phyloP scores from a whole-genome alignment of 148 eudicot species.

The Silene latifolia region DNA sequence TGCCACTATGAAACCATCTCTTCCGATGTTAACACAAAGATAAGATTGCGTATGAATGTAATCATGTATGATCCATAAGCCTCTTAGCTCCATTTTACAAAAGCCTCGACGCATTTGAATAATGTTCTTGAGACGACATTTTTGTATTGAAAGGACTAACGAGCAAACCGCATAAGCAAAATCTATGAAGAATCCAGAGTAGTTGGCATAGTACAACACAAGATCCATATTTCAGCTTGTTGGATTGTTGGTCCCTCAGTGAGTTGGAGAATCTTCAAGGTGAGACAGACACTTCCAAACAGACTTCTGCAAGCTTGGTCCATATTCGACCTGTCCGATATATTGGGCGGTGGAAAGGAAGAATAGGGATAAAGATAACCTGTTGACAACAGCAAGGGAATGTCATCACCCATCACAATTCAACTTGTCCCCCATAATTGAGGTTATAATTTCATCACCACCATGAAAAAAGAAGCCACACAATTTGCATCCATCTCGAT shows the following conservation, averaged over 20 bases:
- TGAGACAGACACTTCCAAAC: slow-evolving; percentile 24
- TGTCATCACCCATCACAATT: slow-evolving; percentile 13
- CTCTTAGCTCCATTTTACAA: too few relatives aligned
- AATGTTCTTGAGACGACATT: too few relatives aligned
- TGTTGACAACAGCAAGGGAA: slow-evolving; percentile 9
- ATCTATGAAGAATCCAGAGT: not conserved
- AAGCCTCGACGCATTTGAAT: too few relatives aligned
- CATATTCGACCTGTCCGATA: slow-evolving; percentile 18
- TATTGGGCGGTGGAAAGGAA: not conserved
- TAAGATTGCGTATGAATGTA: too few relatives aligned
- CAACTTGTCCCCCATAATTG: not conserved
- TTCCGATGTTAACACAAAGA: too few relatives aligned
- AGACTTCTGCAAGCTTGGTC: slow-evolving; percentile 12
- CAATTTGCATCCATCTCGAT: not conserved
- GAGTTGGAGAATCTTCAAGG: slow-evolving; percentile 17
- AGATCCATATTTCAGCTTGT: slow-evolving; percentile 16
- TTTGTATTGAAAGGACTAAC: not conserved
- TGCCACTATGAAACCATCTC: too few relatives aligned
- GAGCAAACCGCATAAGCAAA: not conserved
- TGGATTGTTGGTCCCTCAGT: slow-evolving; percentile 19
- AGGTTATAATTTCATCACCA: slow-evolving; percentile 11
- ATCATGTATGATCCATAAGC: too few relatives aligned
- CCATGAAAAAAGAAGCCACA: not conserved
- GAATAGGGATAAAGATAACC: slow-evolving; percentile 3
- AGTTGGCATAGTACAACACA: slow-evolving; percentile 17